Evolutionary conservation across 768 basidiomycete species (phyloP), one percentile per base, ranked within the genome.

Genomic region (Agaricus blazei): DNA sequence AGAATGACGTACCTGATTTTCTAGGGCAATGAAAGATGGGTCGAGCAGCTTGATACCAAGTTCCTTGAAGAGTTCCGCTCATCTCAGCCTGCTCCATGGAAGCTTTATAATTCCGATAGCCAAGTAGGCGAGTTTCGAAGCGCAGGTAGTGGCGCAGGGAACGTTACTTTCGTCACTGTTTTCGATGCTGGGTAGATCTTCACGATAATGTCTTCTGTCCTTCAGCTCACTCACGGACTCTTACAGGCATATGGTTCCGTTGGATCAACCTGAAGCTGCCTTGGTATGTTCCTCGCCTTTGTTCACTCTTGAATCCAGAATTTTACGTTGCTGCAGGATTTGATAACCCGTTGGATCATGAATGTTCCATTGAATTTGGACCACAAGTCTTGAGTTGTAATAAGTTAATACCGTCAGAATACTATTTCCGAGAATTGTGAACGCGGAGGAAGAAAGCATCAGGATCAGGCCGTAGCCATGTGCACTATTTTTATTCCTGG

Each of bases 231-330:
- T 48, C 9, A 9, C n/a, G 6, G 23, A 19, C 15, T 59, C 1
- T 58, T 56, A 5, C 62, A 90, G 90, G 36, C 90, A 93, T 66
- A 89, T 93, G 92, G 91, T 91, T 7, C 93, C 93, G 4, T 85
- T 79, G 64, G 92, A 98, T 69, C 92, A 95, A 65, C 88, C 93
- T 1, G 88, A 90, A 63, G 93, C 85, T 40, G 83, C 93, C 44
- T 72, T 93, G 66, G 92, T 87, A 63, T 48, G 84, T 64, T 48
- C 27, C 24, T n/a, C 41, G 51, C 12, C 37, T 19, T n/a, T 23
- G 29, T 19, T 26, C 15, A 57, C 43, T 29, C 34, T 23, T 34
- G 23, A 29, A 45, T 4, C 27, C 23, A 28, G 51, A 36, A 23
- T 42, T 40, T 48, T 29, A 46, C 28, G 12, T 12, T 41, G n/a